Evolutionary conservation across 2,329 filamentous ascomycete species (phyloP).

Genomic region (Hypoxylon sp.): DNA sequence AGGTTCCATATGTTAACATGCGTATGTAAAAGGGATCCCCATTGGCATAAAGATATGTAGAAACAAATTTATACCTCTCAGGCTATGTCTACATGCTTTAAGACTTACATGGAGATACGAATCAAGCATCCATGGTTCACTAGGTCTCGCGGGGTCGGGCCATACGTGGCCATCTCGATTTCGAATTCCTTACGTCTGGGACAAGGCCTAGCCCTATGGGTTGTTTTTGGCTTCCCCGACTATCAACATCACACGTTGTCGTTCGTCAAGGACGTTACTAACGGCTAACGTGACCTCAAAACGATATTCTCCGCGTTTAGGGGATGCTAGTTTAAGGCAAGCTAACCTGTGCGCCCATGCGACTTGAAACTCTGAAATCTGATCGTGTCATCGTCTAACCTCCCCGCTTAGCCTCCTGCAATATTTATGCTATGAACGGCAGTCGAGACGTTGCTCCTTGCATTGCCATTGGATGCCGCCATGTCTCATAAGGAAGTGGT

Average conservation of each 20-base stretch:
- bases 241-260: constrained; percentile 31
- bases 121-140: constrained; percentile 20
- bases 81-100: not conserved
- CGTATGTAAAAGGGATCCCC: constrained; percentile 13
- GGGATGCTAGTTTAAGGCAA: constrained; percentile 1
- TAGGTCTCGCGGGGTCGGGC: constrained; percentile 36
- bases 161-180: constrained; percentile 37
- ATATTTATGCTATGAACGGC: constrained; percentile 33
- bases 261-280: constrained; percentile 29
- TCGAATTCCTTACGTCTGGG: constrained; percentile 26
- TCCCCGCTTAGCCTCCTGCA: constrained; percentile 41
- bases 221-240: constrained; percentile 9
- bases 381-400: constrained; percentile 37
- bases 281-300: constrained; percentile 36
- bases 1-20: constrained; percentile 6
- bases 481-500: constrained; percentile 13
- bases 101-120: constrained; percentile 2
- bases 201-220: constrained; percentile 31
- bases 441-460: too few species aligned
- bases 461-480: too few species aligned
- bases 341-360: constrained; percentile 32
- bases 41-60: not conserved
- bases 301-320: constrained; percentile 40
- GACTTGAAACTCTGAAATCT: constrained; percentile 38
- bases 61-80: constrained; percentile 7